phyloP scores from a whole-genome alignment of 495 filamentous ascomycete species.

The Usnea hakonensis region DNA sequence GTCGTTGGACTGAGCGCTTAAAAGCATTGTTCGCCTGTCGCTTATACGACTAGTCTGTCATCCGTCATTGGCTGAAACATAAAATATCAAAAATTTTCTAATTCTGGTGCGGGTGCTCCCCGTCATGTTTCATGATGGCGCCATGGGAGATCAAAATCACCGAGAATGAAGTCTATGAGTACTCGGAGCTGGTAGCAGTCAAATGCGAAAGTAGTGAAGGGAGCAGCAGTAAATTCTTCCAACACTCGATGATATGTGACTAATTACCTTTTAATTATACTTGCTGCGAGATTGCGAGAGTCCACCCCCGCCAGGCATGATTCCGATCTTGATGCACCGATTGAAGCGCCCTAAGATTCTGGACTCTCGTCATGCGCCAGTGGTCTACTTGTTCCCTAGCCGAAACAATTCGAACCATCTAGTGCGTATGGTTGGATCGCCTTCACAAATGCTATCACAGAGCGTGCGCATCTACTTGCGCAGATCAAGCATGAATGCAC shows the following conservation, averaged over 20 bases:
- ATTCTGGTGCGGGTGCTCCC: not conserved
- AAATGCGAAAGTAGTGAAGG: too few relatives aligned
- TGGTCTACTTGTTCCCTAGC: not conserved
- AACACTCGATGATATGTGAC: too few relatives aligned
- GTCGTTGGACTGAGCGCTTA: conserved; percentile 1
- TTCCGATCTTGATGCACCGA: not conserved
- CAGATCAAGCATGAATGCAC: not conserved
- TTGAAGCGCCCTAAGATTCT: not conserved
- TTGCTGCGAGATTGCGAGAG: not conserved
- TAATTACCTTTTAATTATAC: not conserved
- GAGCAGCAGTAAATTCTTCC: too few relatives aligned
- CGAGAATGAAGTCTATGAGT: too few relatives aligned
- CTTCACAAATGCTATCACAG: too few relatives aligned
- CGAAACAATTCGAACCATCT: not conserved
- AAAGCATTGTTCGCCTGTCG: not conserved
- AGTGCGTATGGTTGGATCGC: not conserved
- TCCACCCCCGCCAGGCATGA: not conserved
- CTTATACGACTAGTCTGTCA: not conserved
- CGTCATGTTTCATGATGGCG: conserved; percentile 1
- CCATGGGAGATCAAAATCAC: not conserved
- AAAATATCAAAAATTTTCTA: too few relatives aligned
- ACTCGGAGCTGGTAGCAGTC: too few relatives aligned
- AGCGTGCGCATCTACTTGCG: not conserved
- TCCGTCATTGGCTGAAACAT: not conserved
- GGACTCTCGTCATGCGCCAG: not conserved